These are phyloP conservation scores for Clonostachys rhizophaga DNA, from an alignment of 2,329 filamentous ascomycete genomes.

Conservation along the genomic window DNA sequence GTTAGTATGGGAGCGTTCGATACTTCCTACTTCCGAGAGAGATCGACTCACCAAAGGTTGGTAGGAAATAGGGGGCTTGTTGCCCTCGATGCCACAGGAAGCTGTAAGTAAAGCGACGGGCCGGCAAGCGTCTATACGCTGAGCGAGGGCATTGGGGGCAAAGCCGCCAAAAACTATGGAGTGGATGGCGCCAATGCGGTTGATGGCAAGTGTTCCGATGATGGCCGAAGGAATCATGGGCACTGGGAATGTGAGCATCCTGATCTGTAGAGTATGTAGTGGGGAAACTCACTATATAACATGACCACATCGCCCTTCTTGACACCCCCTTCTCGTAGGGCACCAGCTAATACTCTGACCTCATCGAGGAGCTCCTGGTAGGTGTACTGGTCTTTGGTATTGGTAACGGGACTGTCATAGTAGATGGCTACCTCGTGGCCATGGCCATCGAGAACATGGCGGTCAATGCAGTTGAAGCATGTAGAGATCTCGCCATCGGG, in stretches of 20 bases:
- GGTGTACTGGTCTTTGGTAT: slow-evolving; percentile 65
- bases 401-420: slow-evolving; percentile 84
- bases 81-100: slow-evolving; percentile 86
- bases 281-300: slow-evolving; percentile 70
- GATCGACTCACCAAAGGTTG: slow-evolving; percentile 54
- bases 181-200: slow-evolving; percentile 81
- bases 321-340: slow-evolving; percentile 77
- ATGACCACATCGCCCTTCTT: slow-evolving; percentile 81
- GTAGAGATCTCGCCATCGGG: slow-evolving; percentile 84
- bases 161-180: slow-evolving; percentile 94
- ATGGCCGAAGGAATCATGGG: slow-evolving; percentile 90
- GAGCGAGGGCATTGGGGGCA: slow-evolving; percentile 73
- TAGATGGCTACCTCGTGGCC: slow-evolving; percentile 72
- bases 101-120: slow-evolving; percentile 79
- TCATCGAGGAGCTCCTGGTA: slow-evolving; percentile 74
- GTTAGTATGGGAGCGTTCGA: too few species aligned
- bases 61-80: slow-evolving; percentile 76
- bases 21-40: too few species aligned
- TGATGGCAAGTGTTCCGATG: slow-evolving; percentile 79
- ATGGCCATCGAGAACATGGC: slow-evolving; percentile 77
- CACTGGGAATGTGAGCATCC: slow-evolving; percentile 47
- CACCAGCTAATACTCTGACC: slow-evolving; percentile 77
- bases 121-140: slow-evolving; percentile 79
- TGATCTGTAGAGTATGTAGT: neutral
- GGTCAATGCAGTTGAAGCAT: slow-evolving; percentile 86